These are phyloP conservation scores for Cornus florida DNA, from an alignment of 148 eudicot species.

Conservation along the genomic window DNA sequence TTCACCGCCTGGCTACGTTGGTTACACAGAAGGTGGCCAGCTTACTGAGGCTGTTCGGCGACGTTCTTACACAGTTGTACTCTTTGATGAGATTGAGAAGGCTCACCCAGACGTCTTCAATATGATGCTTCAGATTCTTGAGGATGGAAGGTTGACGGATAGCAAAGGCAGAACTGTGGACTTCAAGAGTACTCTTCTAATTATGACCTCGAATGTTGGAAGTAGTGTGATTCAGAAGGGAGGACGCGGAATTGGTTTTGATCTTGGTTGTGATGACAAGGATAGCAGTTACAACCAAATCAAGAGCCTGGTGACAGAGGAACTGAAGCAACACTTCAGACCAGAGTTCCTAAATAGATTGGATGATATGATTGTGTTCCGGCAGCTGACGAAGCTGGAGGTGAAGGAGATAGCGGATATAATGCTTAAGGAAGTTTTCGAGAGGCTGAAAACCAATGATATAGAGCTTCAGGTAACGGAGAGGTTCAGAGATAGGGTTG, in stretches of 20 bases:
- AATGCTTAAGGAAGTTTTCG: constrained; percentile 39
- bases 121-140: constrained; percentile 55
- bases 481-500: constrained; percentile 35
- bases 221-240: constrained; percentile 39
- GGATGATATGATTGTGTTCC: constrained; percentile 46
- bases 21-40: constrained; percentile 57
- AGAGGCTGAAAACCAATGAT: constrained; percentile 37
- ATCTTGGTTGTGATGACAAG: constrained; percentile 37
- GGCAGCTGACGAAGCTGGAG: constrained; percentile 44
- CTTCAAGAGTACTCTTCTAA: constrained; percentile 47
- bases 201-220: constrained; percentile 60
- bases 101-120: constrained; percentile 51
- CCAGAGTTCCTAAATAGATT: constrained; percentile 49
- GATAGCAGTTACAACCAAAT: constrained; percentile 40
- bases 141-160: constrained; percentile 59
- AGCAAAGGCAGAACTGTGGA: constrained; percentile 53
- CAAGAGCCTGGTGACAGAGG: constrained; percentile 41
- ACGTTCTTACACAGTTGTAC: constrained; percentile 43
- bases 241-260: constrained; percentile 32
- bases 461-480: constrained; percentile 41
- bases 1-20: constrained; percentile 59
- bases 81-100: constrained; percentile 62
- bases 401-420: constrained; percentile 42
- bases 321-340: constrained; percentile 37
- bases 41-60: constrained; percentile 47